Evolutionary conservation across 2,329 filamentous ascomycete genomes (phyloP).

Genomic region (Pseudovirgaria hyperparasitica): DNA sequence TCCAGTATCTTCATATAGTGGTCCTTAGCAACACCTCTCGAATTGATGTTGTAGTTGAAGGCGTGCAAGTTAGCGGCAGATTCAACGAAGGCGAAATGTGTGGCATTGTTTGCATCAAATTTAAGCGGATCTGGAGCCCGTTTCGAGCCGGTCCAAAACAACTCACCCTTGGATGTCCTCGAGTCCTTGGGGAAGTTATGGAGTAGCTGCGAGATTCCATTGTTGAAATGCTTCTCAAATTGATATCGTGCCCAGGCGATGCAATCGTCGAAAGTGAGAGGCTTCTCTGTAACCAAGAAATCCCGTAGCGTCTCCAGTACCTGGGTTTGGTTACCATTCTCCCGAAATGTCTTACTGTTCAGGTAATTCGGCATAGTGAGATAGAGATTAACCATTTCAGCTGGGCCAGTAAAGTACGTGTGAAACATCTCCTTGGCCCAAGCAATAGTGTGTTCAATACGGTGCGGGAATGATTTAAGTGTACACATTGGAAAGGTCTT

Average conservation of each 20-base stretch:
- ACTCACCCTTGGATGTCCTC: conserved; percentile 72
- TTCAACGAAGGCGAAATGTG: conserved; percentile 78
- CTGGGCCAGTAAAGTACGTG: conserved; percentile 81
- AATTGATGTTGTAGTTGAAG: conserved; percentile 95
- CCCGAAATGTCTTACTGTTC: conserved; percentile 72
- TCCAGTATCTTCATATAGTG: conserved; percentile 73
- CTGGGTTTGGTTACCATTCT: conserved; percentile 88
- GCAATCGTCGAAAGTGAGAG: conserved; percentile 87
- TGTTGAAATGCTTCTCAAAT: conserved; percentile 95
- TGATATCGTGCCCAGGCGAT: conserved; percentile 88
- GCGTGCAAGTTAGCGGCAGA: conserved; percentile 86
- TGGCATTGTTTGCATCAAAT: conserved; percentile 73
- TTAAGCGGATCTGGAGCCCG: conserved; percentile 84
- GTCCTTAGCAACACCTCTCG: conserved; percentile 56
- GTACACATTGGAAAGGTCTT: conserved; percentile 99
- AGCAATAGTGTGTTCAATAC: conserved; percentile 96
- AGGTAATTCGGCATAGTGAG: conserved; percentile 85
- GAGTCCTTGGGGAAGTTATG: conserved; percentile 97
- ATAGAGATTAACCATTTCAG: conserved; percentile 90
- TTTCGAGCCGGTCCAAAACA: conserved; percentile 98
- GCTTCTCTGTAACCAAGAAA: conserved; percentile 83
- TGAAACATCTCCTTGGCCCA: conserved; percentile 97
- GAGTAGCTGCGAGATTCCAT: conserved; percentile 86
- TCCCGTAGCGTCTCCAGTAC: conserved; percentile 83
- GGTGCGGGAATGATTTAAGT: conserved; percentile 91